Conservation (phyloP, 2,329 filamentous ascomycete species). For the Fusarium hainanense region DNA sequence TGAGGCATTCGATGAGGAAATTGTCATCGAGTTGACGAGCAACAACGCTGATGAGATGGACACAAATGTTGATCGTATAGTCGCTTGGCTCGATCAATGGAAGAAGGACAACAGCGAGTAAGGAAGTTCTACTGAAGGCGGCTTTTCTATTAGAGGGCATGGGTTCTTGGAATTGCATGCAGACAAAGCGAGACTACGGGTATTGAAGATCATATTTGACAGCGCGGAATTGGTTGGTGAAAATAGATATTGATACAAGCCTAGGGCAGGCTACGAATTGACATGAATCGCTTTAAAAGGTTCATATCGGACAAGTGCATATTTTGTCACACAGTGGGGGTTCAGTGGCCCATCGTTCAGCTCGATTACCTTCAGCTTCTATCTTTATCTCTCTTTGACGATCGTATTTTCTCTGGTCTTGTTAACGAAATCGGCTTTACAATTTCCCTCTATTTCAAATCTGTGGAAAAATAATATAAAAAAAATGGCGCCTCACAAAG, state of each 20-base stretch:
- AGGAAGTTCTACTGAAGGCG: neutral
- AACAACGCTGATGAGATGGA: constrained; percentile 88
- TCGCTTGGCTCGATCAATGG: constrained; percentile 86
- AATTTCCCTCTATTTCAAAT: neutral
- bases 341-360: neutral
- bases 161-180: neutral
- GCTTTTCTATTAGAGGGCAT: neutral
- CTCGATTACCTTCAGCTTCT: constrained; percentile 10
- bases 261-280: constrained; percentile 31
- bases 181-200: neutral
- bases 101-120: constrained; percentile 67
- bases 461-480: too few relatives aligned
- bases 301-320: constrained; percentile 33
- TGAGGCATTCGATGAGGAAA: constrained; percentile 86
- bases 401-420: neutral
- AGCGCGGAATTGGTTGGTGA: constrained; percentile 24
- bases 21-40: constrained; percentile 89
- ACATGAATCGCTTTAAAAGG: constrained; percentile 34
- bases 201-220: neutral
- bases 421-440: neutral
- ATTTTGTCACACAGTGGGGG: constrained; percentile 29
- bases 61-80: constrained; percentile 84
- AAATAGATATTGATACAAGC: constrained; percentile 40
- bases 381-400: neutral
- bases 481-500: constrained; percentile 55